Base-by-base conservation (phyloP, 2,329 filamentous ascomycete genomes). In the Calonectria pauciramosa region DNA sequence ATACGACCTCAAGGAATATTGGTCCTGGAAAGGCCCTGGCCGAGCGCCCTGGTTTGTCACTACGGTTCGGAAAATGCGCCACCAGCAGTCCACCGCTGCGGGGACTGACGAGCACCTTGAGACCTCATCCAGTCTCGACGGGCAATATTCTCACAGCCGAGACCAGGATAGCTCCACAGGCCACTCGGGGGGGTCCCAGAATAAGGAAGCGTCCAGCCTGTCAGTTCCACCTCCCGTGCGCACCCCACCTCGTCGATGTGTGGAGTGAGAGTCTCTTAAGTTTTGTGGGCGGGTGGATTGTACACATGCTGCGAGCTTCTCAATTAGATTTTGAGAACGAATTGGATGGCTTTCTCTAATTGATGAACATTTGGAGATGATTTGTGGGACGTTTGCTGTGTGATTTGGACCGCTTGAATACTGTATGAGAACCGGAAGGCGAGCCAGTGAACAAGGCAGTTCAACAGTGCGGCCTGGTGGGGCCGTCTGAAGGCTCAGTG, bases 1-100 rank as follows among this genome's bases (percentile, higher is more conserved):
- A 75, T 90, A 90, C 75, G 88, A 90, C 51, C 83, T 88, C 75
- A 90, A 90, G 75, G 88, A 90, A 71, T 90, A 90, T 78, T 91
- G 89, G 89, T 88, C 88, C 1, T 90, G 88, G 88, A 88, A 87
- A 75, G 87, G 88, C 4, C 82, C 83, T 0, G 89, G 89, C 4
- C 85, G 85, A 4, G 84, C 87, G 52, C 88, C 89, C 0, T 89
- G 88, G 86, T 86, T 89, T 72, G 81, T 89, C 49, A 85, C 88
- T 8, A 85, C 85, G 4, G 79, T 84, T 14, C 79, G 80, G 8
- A 36, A 41, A 34, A 63, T 41, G 56, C 76, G 70, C 38, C 77
- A 71, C 44, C 76, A 59, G 8, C 56, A 14, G 23, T 41, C 56
- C 76, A 71, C 54, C 73, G 36, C 63, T 52, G 49, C 5, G 65